Evolutionary conservation across 306 rosid genomes (phyloP).

Genomic region (Fagus crenata): DNA sequence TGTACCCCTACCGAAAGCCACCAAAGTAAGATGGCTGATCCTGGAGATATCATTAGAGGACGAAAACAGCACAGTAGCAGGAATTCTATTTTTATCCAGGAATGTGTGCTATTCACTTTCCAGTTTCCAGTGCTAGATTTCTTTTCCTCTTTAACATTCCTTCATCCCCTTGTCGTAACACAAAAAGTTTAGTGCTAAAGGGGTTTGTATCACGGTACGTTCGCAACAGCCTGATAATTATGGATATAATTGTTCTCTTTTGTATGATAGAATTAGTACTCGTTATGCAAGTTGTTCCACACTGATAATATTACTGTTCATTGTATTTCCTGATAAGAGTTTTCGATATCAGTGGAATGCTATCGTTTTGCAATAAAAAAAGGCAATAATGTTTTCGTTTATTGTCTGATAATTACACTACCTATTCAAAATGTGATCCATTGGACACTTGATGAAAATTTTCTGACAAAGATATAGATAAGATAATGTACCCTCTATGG

Average conservation of each 20-base stretch:
- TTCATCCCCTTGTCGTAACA: not conserved
- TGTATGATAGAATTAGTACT: not conserved
- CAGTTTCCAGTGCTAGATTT: not conserved
- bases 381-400: not conserved
- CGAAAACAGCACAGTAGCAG: not conserved
- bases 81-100: not conserved
- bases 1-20: conserved; percentile 3
- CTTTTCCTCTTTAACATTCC: not conserved
- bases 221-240: not conserved
- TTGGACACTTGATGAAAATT: not conserved
- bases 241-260: not conserved
- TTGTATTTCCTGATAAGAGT: not conserved
- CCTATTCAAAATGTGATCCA: no score
- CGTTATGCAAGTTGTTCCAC: not conserved
- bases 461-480: not conserved
- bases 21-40: conserved; percentile 3
- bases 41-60: not conserved
- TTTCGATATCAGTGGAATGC: not conserved
- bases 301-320: not conserved
- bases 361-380: not conserved
- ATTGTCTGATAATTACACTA: not conserved
- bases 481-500: not conserved
- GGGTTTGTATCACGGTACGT: not conserved
- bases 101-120: not conserved
- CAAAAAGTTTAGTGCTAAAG: not conserved